phyloP scores from a whole-genome alignment of 2,329 filamentous ascomycete species.

The Venturia aucupariae region DNA sequence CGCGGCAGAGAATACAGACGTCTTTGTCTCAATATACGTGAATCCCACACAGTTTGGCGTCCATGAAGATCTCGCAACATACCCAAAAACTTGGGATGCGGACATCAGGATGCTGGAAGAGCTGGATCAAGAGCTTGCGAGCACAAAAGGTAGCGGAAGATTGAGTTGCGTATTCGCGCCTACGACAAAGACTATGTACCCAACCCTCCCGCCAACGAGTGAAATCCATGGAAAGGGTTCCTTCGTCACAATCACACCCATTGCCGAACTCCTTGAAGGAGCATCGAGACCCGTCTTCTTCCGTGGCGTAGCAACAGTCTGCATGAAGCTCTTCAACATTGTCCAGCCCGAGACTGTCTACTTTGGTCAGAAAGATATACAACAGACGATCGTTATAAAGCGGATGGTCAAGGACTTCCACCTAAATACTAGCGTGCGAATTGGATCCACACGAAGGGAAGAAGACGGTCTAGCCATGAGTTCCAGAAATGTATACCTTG shows the following conservation, averaged over 20 bases:
- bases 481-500: slow-evolving; percentile 89
- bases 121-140: slow-evolving; percentile 64
- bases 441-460: slow-evolving; percentile 69
- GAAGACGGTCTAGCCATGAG: slow-evolving; percentile 79
- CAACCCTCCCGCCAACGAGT: slow-evolving; percentile 63
- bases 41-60: slow-evolving; percentile 95
- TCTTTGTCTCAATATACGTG: slow-evolving; percentile 88
- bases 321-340: slow-evolving; percentile 87
- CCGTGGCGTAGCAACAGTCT: slow-evolving; percentile 89
- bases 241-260: slow-evolving; percentile 84
- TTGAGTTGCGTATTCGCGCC: slow-evolving; percentile 83
- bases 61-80: slow-evolving; percentile 77
- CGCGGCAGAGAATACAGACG: slow-evolving; percentile 71
- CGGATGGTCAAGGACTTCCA: slow-evolving; percentile 84
- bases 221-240: slow-evolving; percentile 68
- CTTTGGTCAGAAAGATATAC: slow-evolving; percentile 96
- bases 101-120: slow-evolving; percentile 59
- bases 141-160: slow-evolving; percentile 42
- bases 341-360: slow-evolving; percentile 70
- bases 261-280: slow-evolving; percentile 75
- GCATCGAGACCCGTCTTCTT: slow-evolving; percentile 87
- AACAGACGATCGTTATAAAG: slow-evolving; percentile 86
- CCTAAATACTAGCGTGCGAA: slow-evolving; percentile 62
- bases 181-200: slow-evolving; percentile 77
- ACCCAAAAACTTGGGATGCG: slow-evolving; percentile 79